Conservation (phyloP, 225 moss, liverwort and hornwort species). For the Physcomitrium patens region DNA sequence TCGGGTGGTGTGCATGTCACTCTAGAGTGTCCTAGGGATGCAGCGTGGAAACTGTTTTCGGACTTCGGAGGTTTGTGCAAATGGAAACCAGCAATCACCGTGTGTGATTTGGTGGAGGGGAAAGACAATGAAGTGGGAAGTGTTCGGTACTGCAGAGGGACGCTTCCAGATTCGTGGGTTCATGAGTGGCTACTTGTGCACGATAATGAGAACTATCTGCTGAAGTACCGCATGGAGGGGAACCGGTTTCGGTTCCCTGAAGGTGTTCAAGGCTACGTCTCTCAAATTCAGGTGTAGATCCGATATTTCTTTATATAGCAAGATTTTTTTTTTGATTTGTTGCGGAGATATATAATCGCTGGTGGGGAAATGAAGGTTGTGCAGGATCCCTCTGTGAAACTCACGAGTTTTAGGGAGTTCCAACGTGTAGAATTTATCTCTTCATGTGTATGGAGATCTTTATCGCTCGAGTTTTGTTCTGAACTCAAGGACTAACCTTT, state of each 20-base stretch:
- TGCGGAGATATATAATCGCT: background rate
- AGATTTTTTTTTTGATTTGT: background rate
- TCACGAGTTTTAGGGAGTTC: background rate
- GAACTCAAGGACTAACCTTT: too few species aligned
- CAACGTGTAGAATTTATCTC: background rate
- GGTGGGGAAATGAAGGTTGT: background rate
- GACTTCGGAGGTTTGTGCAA: slow-evolving; percentile 50
- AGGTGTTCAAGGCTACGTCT: slow-evolving; percentile 44
- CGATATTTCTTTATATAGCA: background rate
- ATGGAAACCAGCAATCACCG: slow-evolving; percentile 39
- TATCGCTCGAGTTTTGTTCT: too few species aligned
- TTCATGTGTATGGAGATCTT: too few species aligned
- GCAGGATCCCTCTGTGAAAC: too few species aligned
- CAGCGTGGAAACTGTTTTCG: slow-evolving; percentile 30
- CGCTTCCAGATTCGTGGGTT: slow-evolving; percentile 44
- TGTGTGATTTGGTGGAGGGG: slow-evolving; percentile 47
- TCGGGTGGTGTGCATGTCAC: slow-evolving; percentile 33
- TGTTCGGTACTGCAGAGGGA: slow-evolving; percentile 33
- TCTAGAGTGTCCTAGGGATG: slow-evolving; percentile 36
- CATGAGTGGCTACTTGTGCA: slow-evolving; percentile 42
- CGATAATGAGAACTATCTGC: slow-evolving; percentile 22
- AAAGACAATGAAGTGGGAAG: slow-evolving; percentile 33
- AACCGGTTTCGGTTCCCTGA: slow-evolving; percentile 42
- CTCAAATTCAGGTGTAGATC: slow-evolving; percentile 38
- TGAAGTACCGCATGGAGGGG: slow-evolving; percentile 41